phyloP scores from a whole-genome alignment of 75 land plant genomes.

The Pinus taeda region DNA sequence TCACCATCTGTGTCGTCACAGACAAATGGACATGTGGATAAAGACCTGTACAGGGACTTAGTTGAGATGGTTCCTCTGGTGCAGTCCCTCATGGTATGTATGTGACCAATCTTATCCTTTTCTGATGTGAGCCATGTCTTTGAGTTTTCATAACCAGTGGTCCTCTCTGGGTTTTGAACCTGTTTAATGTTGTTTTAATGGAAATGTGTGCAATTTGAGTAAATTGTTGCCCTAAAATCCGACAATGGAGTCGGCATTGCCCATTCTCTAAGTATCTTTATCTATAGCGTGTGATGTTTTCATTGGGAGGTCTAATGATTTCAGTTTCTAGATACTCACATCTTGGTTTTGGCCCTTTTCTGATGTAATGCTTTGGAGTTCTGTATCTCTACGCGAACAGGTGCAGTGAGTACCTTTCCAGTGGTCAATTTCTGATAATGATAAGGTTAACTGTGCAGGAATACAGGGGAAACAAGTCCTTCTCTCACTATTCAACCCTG shows the following conservation, averaged over 20 bases:
- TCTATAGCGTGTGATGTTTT: too few relatives aligned
- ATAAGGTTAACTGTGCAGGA: conserved; percentile 1
- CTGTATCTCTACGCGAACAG: too few relatives aligned
- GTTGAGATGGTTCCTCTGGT: conserved; percentile 1
- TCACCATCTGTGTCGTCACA: not conserved
- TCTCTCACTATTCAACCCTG: not conserved
- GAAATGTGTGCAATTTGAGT: not conserved
- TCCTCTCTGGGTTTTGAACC: not conserved
- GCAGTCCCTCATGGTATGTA: conserved; percentile 3
- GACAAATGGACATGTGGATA: not conserved
- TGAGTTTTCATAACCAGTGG: not conserved
- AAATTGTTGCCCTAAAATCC: not conserved
- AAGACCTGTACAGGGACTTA: not conserved
- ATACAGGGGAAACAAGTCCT: conserved; percentile 1
- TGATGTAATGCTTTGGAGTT: too few relatives aligned
- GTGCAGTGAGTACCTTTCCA: too few relatives aligned
- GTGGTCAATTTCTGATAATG: too few relatives aligned
- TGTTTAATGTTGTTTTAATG: not conserved
- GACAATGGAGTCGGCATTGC: not conserved
- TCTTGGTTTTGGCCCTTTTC: too few relatives aligned
- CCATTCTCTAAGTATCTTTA: too few relatives aligned
- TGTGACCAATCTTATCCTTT: not conserved
- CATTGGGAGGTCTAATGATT: too few relatives aligned
- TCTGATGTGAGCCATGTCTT: not conserved
- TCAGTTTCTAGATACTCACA: too few relatives aligned